Conservation (phyloP, 495 filamentous ascomycete species). For the Lepraria neglecta region DNA sequence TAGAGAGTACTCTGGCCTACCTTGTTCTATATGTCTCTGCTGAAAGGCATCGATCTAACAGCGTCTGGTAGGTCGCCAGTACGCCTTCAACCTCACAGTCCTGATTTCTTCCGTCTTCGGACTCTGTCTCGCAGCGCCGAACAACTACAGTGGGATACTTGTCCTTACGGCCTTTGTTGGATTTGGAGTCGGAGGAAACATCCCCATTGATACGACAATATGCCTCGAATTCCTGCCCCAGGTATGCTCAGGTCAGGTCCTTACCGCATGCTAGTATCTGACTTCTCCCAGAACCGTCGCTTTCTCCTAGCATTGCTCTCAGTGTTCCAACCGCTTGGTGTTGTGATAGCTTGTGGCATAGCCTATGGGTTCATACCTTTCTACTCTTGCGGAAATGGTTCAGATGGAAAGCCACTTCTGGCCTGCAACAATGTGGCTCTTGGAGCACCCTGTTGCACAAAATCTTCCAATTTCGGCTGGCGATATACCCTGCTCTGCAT, state of each 20-base stretch:
- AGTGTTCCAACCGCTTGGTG: slow-evolving; percentile 45
- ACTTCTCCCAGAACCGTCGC: slow-evolving; percentile 35
- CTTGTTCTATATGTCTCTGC: background rate
- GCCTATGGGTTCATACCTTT: slow-evolving; percentile 41
- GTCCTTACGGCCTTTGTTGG: slow-evolving; percentile 43
- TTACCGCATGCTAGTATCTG: background rate
- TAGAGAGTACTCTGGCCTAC: slow-evolving; percentile 20
- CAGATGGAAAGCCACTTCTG: slow-evolving; percentile 28
- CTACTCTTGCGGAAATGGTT: slow-evolving; percentile 36
- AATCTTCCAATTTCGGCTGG: slow-evolving; percentile 40
- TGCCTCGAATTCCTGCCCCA: slow-evolving; percentile 44
- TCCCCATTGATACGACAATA: slow-evolving; percentile 48
- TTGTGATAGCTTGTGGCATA: slow-evolving; percentile 38
- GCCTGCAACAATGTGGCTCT: slow-evolving; percentile 33
- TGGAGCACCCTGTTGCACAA: slow-evolving; percentile 41
- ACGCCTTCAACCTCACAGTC: slow-evolving; percentile 47
- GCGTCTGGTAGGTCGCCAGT: slow-evolving; percentile 34
- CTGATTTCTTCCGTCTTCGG: slow-evolving; percentile 43
- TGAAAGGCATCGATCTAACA: slow-evolving; percentile 4
- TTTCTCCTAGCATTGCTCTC: slow-evolving; percentile 43
- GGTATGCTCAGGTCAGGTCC: slow-evolving; percentile 15
- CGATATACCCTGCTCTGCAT: slow-evolving; percentile 40
- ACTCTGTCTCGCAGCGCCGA: slow-evolving; percentile 38
- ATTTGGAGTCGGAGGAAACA: slow-evolving; percentile 46
- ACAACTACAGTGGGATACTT: slow-evolving; percentile 37